Base-by-base conservation (phyloP, 2,329 filamentous ascomycete genomes). In the Clarireedia hainanense region DNA sequence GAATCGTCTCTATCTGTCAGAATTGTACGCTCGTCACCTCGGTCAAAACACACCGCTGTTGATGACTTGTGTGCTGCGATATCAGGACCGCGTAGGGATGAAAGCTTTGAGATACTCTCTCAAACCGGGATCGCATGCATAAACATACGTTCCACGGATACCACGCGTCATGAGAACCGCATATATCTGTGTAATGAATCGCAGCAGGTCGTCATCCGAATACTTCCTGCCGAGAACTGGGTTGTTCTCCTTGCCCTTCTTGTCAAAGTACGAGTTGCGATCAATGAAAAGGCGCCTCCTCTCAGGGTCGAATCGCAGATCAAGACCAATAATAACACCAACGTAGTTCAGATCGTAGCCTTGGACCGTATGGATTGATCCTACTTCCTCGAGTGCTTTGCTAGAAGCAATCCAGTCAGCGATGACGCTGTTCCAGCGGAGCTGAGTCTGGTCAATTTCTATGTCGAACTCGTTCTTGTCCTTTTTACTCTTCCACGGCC, bases 221-320 rank as follows among this genome's bases (percentile, higher is more conserved):
- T 58, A 58, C 7, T 23, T 56, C 57, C 30, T 58, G 37, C 57
- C 57, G 50, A 58, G 57, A 58, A 37, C 30, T 23, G 57, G 57
- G 49, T 56, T 58, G 27, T 58, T 58, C 57, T 58, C 53, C 45
- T 58, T 58, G 48, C 53, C 57, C 49, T 56, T 56, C 57, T 58
- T 58, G 49, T 58, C 57, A 42, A 50, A 58, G 49, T 58, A 58
- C 43, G 52, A 58, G 45, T 40, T 34, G 39, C 57, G 57, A 53
- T 58, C 30, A 53, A 56, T 56, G 53, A 58, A 56, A 50, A 58
- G 57, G n/a, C 57, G 48, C 43, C 53, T 56, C 40, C 34, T 37
- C 43, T 58, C 50, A 50, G 46, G 53, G 53, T 58, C 53, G 49
- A 58, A 58, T 53, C 57, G 57, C 45, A 58, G 49, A 56, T 58